Evolutionary conservation across 371 early-diverging fungal genomes (phyloP).

Genomic region (Mucor plumbeus): DNA sequence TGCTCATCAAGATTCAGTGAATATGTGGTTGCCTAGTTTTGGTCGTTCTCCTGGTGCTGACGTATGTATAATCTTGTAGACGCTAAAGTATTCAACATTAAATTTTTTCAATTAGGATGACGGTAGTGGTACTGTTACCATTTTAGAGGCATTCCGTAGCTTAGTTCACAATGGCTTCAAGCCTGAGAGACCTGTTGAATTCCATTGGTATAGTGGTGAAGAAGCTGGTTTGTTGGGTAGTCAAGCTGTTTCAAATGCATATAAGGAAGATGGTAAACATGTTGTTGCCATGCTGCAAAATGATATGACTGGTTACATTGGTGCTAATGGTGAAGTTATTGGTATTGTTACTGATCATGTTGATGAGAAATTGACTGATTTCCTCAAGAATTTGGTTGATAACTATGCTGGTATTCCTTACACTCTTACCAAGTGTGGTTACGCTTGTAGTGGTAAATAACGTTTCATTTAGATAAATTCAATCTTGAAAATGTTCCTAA

Average conservation of each 20-base stretch:
- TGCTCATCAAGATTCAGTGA: slow-evolving; percentile 93
- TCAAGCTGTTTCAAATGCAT: slow-evolving; percentile 79
- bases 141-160: slow-evolving; percentile 84
- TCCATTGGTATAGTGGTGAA: slow-evolving; percentile 95
- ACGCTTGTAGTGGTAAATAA: slow-evolving; percentile 57
- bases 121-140: slow-evolving; percentile 89
- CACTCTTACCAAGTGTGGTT: slow-evolving; percentile 73
- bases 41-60: slow-evolving; percentile 89
- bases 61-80: slow-evolving; percentile 31
- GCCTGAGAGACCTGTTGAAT: slow-evolving; percentile 87
- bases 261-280: slow-evolving; percentile 58
- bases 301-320: slow-evolving; percentile 86
- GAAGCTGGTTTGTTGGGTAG: slow-evolving; percentile 92
- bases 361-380: slow-evolving; percentile 67
- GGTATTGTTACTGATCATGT: slow-evolving; percentile 88
- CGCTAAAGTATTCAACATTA: too few relatives aligned
- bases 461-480: too few relatives aligned
- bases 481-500: slow-evolving; percentile 14
- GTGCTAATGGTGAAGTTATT: slow-evolving; percentile 66
- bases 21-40: slow-evolving; percentile 82
- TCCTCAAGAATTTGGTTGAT: slow-evolving; percentile 59
- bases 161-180: slow-evolving; percentile 72
- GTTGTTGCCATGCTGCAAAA: slow-evolving; percentile 81
- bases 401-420: slow-evolving; percentile 61
- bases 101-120: slow-evolving; percentile 66